A percentile compares a stretch with the other conserved stretches of the same genome.
phyloP scores from a whole-genome alignment of 345 rosid species.

The Acer yangbiense region DNA sequence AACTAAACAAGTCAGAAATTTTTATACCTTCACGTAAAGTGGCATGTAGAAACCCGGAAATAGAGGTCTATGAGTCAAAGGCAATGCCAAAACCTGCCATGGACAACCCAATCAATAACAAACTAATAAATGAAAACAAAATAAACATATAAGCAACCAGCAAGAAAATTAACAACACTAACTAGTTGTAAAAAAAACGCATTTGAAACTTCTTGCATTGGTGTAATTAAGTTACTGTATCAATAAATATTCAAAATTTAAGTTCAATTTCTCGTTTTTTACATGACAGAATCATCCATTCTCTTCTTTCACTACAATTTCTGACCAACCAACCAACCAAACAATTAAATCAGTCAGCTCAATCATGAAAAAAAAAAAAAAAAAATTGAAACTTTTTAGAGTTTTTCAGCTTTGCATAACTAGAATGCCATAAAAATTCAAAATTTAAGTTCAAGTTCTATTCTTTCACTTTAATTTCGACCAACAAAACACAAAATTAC shows the following conservation, averaged over 20 bases:
- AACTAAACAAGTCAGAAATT: not conserved
- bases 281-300: not conserved
- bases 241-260: not conserved
- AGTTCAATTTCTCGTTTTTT: not conserved
- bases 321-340: too few relatives aligned
- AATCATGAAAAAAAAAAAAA: not conserved
- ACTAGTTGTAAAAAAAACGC: not conserved
- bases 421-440: not conserved
- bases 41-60: slow-evolving; percentile 99
- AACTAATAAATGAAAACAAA: slow-evolving; percentile 8
- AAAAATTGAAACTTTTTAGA: not conserved
- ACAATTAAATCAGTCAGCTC: too few relatives aligned
- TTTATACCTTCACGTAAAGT: slow-evolving; percentile 85
- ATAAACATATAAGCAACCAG: not conserved
- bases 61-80: slow-evolving; percentile 88
- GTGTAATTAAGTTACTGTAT: not conserved
- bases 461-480: not conserved
- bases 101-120: slow-evolving; percentile 19
- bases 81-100: slow-evolving; percentile 87
- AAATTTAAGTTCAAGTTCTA: slow-evolving; percentile 2
- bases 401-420: not conserved
- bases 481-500: not conserved
- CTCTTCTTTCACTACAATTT: too few relatives aligned
- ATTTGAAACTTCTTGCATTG: not conserved
- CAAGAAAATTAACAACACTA: not conserved